These are phyloP conservation scores for Neofusicoccum cordaticola DNA, from an alignment of 2,329 filamentous ascomycete species.

Conservation along the genomic window DNA sequence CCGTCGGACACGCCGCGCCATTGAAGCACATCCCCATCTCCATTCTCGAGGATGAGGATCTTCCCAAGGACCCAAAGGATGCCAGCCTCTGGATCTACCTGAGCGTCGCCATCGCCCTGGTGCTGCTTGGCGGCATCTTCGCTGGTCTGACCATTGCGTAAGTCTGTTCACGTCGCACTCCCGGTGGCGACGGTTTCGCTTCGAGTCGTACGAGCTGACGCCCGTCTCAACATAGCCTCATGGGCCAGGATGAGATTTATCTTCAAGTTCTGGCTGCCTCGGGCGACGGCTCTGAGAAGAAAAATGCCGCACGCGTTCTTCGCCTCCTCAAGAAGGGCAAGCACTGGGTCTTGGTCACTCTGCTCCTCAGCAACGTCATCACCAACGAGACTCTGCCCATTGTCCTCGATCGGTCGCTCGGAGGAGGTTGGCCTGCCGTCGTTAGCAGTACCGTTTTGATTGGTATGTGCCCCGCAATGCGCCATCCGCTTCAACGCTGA, in stretches of 20 bases:
- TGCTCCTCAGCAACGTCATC: conserved; percentile 93
- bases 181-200: neutral
- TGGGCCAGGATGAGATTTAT: conserved; percentile 89
- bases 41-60: conserved; percentile 28
- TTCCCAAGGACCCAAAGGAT: conserved; percentile 47
- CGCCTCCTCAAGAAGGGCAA: conserved; percentile 81
- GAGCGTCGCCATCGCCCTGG: conserved; percentile 72
- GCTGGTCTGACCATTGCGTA: conserved; percentile 88
- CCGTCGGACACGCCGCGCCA: conserved; percentile 34
- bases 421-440: conserved; percentile 91
- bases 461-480: conserved; percentile 55
- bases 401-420: conserved; percentile 87
- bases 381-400: conserved; percentile 97
- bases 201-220: conserved; percentile 28
- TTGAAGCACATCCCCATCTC: conserved; percentile 27
- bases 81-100: conserved; percentile 78
- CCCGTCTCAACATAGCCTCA: conserved; percentile 43
- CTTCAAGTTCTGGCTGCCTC: conserved; percentile 90
- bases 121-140: conserved; percentile 87
- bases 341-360: conserved; percentile 95
- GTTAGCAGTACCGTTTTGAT: conserved; percentile 91
- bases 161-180: conserved; percentile 32
- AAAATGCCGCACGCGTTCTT: conserved; percentile 79
- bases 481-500: conserved; percentile 19
- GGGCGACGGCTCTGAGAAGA: conserved; percentile 78